Conservation (phyloP, 2,329 filamentous ascomycete genomes). For the Colletotrichum brevisporum region DNA sequence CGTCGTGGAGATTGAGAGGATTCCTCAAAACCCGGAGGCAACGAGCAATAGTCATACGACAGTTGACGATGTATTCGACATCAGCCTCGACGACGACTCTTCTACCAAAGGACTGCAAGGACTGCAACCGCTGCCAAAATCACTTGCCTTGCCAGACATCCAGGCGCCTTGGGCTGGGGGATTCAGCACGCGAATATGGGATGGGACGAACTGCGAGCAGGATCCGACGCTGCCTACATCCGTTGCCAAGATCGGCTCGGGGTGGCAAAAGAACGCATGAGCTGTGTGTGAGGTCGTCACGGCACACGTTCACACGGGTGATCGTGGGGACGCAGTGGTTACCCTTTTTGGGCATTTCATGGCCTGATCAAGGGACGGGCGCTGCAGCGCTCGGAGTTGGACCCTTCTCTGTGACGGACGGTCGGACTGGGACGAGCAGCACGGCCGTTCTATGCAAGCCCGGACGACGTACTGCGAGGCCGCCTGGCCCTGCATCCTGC, state of each 20-base stretch:
- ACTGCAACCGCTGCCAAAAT: slow-evolving; percentile 4
- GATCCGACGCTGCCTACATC: slow-evolving; percentile 27
- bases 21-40: background rate
- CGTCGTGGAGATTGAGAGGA: slow-evolving; percentile 29
- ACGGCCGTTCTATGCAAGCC: background rate
- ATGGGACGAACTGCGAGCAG: slow-evolving; percentile 37
- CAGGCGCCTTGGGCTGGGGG: slow-evolving; percentile 31
- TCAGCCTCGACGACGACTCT: slow-evolving; percentile 18
- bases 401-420: background rate
- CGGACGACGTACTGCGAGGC: background rate
- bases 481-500: background rate
- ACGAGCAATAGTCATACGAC: slow-evolving; percentile 5
- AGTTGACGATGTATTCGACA: background rate
- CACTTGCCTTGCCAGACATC: slow-evolving; percentile 22
- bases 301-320: background rate
- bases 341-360: background rate
- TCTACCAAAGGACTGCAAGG: background rate
- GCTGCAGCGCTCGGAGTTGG: background rate
- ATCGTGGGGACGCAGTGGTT: slow-evolving; percentile 2
- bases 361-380: background rate
- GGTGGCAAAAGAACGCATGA: slow-evolving; percentile 9
- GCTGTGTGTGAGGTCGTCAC: background rate
- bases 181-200: slow-evolving; percentile 38
- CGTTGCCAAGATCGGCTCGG: slow-evolving; percentile 25
- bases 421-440: slow-evolving; percentile 4